These are phyloP conservation scores for Torulaspora delbrueckii DNA, from an alignment of 805 yeast genomes.

Conservation along the genomic window DNA sequence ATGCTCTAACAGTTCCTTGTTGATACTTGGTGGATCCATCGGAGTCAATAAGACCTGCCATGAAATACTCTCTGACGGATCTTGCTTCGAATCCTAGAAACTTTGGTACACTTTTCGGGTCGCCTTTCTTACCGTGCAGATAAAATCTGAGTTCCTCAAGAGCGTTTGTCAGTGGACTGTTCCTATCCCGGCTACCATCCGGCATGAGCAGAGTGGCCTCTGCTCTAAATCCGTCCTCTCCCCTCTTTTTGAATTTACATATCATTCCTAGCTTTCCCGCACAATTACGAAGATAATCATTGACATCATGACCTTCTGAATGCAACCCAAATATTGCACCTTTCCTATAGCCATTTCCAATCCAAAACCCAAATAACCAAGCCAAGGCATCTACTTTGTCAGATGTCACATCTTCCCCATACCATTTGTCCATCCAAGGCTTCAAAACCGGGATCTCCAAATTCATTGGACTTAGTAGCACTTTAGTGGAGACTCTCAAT, in stretches of 20 bases:
- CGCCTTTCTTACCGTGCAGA: constrained; percentile 2
- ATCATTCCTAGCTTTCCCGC: constrained; percentile 7
- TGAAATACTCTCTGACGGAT: constrained; percentile 9
- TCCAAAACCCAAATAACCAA: constrained; percentile 15
- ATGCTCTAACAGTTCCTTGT: background rate
- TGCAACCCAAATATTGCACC: constrained; percentile 10
- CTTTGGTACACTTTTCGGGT: constrained; percentile 2
- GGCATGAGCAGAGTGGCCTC: constrained; percentile 3
- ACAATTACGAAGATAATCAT: background rate
- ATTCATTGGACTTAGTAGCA: constrained; percentile 2
- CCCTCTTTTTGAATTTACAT: background rate
- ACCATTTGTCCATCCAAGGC: constrained; percentile 6
- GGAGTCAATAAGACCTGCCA: constrained; percentile 12
- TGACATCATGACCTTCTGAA: constrained; percentile 9
- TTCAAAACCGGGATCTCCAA: constrained; percentile 8
- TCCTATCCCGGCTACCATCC: background rate
- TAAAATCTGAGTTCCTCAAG: constrained; percentile 6
- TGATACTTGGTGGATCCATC: constrained; percentile 4
- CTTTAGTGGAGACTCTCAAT: constrained; percentile 3
- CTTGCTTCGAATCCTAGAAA: constrained; percentile 4
- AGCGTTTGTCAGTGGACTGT: constrained; percentile 5
- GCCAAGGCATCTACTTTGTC: constrained; percentile 10
- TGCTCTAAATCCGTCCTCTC: constrained; percentile 1
- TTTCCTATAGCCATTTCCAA: constrained; percentile 10
- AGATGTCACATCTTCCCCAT: constrained; percentile 1